Evolutionary conservation across 1,139 yeast genomes (phyloP), one percentile per base, ranked within the genome.

Genomic region (Yamadazyma siamensis): DNA sequence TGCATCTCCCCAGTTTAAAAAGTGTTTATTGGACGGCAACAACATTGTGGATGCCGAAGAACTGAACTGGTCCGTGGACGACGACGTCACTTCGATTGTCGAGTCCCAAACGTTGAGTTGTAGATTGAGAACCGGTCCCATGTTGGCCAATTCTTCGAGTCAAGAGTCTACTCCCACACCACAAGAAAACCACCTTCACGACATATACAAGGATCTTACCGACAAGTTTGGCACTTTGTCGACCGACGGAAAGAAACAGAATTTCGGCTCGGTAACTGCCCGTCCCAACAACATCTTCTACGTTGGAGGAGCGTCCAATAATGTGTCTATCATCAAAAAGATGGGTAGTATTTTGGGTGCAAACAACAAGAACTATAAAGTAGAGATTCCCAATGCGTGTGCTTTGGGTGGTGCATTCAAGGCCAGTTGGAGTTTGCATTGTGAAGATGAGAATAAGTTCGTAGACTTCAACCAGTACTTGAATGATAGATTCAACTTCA

Each of bases 321-420:
- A 88, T 54, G 41, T 53, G 19, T 74, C 86, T 17, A 80, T 88
- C 30, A 78, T 87, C 26, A 54, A 59, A 15, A 80, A 77, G 37
- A 80, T 85, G 69, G 77, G 89, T 3, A 66, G 80, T 10, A 80
- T 88, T 6, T 57, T 88, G 23, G 88, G 89, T 4, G 71, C 79
- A 3, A 40, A 47, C 10, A 62, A 72, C 13, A 94, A 91, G 3
- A 77, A 82, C 35, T 86, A 59, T 54, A 75, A 77, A 40, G 81
- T 82, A 17, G 91, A 85, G 47, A 75, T 86, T 28, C 79, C 91
- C 5, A 88, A 88, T 56, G 94, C 96, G 1, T 88, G 96, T 68
- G 96, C 96, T 2, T 61, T 85, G 28, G 96, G 96, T n/a, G 95
- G 96, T 4, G 94, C 95, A 25, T 84, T 74, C 57, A 83, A 85